phyloP scores from a whole-genome alignment of 164 flowering plant species.

The Echeveria elegans region DNA sequence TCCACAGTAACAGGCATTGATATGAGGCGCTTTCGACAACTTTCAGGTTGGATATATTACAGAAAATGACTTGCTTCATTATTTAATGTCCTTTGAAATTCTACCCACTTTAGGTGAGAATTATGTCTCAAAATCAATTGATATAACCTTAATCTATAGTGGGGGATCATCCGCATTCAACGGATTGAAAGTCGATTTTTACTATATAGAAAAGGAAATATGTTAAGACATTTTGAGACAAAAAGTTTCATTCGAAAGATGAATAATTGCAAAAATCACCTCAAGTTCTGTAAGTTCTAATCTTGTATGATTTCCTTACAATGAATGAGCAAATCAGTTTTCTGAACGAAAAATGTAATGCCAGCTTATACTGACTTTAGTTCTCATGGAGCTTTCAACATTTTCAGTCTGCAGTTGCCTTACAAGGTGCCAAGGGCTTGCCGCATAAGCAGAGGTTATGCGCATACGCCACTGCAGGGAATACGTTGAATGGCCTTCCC shows the following conservation, averaged over 20 bases:
- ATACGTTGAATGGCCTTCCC: slow-evolving; percentile 56
- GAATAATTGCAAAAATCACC: neutral
- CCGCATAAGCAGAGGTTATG: slow-evolving; percentile 91
- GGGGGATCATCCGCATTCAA: neutral
- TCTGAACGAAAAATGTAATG: neutral
- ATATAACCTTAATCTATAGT: neutral
- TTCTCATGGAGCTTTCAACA: neutral
- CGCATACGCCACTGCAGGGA: slow-evolving; percentile 24
- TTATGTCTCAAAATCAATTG: neutral
- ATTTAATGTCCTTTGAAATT: neutral
- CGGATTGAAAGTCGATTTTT: neutral
- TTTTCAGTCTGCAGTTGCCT: slow-evolving; percentile 14
- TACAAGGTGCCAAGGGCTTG: slow-evolving; percentile 74
- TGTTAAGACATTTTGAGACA: neutral
- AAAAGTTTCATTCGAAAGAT: neutral
- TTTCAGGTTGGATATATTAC: neutral
- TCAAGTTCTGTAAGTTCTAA: neutral
- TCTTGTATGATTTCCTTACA: neutral
- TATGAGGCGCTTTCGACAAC: too few species aligned
- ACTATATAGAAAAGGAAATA: neutral
- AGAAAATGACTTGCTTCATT: neutral
- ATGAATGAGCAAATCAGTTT: neutral
- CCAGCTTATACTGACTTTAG: neutral
- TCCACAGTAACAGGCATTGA: too few species aligned
- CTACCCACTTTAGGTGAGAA: neutral